Percentiles rank a stretch among this genome's conserved stretches.
Evolutionary conservation across 2,329 filamentous ascomycete genomes (phyloP).

Genomic region (Chaetomiaceae sp.): DNA sequence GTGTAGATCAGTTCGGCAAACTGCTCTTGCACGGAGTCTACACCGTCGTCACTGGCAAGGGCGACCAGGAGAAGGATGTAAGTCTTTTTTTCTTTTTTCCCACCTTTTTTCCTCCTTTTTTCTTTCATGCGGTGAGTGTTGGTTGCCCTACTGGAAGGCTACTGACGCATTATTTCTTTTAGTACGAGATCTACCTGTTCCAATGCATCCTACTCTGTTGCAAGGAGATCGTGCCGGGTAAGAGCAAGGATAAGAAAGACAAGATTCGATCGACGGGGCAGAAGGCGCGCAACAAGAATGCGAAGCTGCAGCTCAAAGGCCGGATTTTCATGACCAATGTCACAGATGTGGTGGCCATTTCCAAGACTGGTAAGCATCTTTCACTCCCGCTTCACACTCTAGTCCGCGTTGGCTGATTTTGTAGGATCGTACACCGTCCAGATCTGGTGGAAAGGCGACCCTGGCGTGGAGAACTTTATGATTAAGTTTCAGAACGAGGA

Average conservation of each 20-base stretch:
- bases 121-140: no score
- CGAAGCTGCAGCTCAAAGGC: constrained; percentile 89
- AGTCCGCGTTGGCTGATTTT: constrained; percentile 28
- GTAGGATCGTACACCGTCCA: constrained; percentile 89
- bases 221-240: constrained; percentile 87
- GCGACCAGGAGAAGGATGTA: constrained; percentile 88
- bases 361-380: constrained; percentile 69
- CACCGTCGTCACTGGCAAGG: constrained; percentile 79
- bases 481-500: constrained; percentile 93
- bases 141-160: no score
- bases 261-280: constrained; percentile 53
- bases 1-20: constrained; percentile 85
- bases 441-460: constrained; percentile 98
- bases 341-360: constrained; percentile 83
- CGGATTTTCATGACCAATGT: constrained; percentile 99
- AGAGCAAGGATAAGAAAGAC: constrained; percentile 73
- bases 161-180: constrained; percentile 25
- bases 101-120: no score
- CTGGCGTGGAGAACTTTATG: constrained; percentile 91
- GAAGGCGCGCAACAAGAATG: constrained; percentile 60
- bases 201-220: constrained; percentile 93
- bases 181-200: constrained; percentile 98
- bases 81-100: no score
- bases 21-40: constrained; percentile 85
- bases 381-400: neutral